Evolutionary conservation across 768 basidiomycete species (phyloP), one percentile per base, ranked within the genome.

Genomic region (Suillus lakei): DNA sequence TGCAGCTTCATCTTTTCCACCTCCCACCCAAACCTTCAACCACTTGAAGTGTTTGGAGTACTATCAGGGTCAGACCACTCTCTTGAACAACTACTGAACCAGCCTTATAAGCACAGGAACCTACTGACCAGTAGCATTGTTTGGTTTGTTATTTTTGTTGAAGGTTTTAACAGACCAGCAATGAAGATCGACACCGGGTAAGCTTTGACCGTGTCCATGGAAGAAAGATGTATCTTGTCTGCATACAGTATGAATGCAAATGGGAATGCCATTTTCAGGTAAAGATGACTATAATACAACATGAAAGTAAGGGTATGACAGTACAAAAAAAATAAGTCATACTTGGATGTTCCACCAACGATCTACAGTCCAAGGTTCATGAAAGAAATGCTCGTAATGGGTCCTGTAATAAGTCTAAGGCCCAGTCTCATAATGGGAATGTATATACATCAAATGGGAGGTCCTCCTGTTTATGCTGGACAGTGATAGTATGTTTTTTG

Each of bases 301-400:
- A 48, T 32, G 7, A 32, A n/a, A n/a, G n/a, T n/a, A n/a, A n/a
- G n/a, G n/a, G n/a, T n/a, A 30, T 10, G 18, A 53, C 48, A 34
- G 13, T 28, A 55, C 16, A 36, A 58, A 36, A 32, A 28, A 23
- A n/a, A n/a, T 61, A 36, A 28, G 28, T 15, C 68, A 38, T 69
- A 80, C 82, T 71, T 83, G 79, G 7, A 76, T 67, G 2, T 78
- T 67, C 80, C 80, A 82, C 54, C 71, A 80, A 1, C 41, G 12
- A 41, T 81, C 61, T 1, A 71, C 80, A 8, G 78, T 79, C 75
- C 80, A 80, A 6, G 82, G 80, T 58, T 83, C 79, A 60, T 77
- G 60, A 18, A 72, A 41, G 39, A 80, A 74, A 0, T 69, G 67
- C n/a, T 73, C 69, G 55, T 72, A 81, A 8, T 4, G 64, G 64